Evolutionary conservation across 2,329 filamentous ascomycete genomes (phyloP).

Genomic region (Cordyceps javanica): DNA sequence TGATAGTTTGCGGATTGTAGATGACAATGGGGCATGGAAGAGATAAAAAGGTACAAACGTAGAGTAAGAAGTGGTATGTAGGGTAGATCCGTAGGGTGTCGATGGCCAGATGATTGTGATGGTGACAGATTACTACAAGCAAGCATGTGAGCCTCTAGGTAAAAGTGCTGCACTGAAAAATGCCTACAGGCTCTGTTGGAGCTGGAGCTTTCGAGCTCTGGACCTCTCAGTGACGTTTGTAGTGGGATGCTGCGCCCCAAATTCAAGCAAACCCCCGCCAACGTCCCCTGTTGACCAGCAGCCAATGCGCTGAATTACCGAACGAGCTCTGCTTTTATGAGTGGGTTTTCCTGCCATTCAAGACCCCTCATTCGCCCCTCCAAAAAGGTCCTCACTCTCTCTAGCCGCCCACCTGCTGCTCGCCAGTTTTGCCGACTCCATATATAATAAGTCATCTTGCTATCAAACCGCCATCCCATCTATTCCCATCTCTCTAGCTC

Average conservation of each 20-base stretch:
- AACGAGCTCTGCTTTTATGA: background rate
- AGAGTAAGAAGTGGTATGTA: no score
- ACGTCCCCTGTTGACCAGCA: background rate
- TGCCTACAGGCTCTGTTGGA: background rate
- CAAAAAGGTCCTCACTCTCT: background rate
- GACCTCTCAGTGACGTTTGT: background rate
- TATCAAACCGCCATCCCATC: constrained; percentile 6
- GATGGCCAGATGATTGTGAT: no score
- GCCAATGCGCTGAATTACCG: background rate
- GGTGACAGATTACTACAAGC: no score
- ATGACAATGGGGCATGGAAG: no score
- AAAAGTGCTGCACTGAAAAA: background rate
- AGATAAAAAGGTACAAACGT: no score
- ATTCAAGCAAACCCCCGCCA: background rate
- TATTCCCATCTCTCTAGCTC: background rate
- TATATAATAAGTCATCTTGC: background rate
- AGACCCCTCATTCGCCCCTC: constrained; percentile 12
- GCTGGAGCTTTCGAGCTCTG: background rate
- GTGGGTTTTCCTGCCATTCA: background rate
- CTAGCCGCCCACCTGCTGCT: constrained; percentile 6
- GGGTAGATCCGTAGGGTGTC: no score
- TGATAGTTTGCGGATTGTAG: no score
- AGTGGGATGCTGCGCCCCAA: background rate
- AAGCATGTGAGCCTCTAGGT: background rate
- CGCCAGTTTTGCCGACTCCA: background rate